These are phyloP conservation scores for Suhomyces xylopsoci DNA, from an alignment of 805 yeast genomes.

Conservation along the genomic window DNA sequence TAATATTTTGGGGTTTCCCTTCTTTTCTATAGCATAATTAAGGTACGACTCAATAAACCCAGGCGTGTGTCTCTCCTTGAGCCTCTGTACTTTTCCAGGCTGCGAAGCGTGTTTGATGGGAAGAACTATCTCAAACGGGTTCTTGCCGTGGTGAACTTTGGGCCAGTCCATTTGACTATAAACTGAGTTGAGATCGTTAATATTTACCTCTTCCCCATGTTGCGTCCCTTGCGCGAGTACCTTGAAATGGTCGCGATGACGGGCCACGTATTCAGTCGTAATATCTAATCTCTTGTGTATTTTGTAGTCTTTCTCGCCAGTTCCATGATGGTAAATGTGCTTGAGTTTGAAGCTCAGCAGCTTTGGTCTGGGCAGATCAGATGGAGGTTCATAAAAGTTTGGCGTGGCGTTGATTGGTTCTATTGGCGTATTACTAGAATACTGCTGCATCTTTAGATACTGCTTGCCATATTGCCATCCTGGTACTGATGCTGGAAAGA, in stretches of 20 bases:
- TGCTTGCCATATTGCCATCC: not conserved
- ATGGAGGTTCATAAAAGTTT: not conserved
- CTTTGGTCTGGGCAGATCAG: not conserved
- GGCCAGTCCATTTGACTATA: slow-evolving; percentile 36
- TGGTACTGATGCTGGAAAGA: not conserved
- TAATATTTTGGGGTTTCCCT: slow-evolving; percentile 34
- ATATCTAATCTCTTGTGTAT: slow-evolving; percentile 51
- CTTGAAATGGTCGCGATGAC: slow-evolving; percentile 7
- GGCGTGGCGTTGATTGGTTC: not conserved
- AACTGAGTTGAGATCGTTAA: slow-evolving; percentile 8
- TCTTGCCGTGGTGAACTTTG: slow-evolving; percentile 20
- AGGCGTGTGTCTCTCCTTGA: slow-evolving; percentile 46
- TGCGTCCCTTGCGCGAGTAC: not conserved
- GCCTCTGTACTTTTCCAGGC: slow-evolving; percentile 21
- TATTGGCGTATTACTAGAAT: not conserved
- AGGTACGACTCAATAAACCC: slow-evolving; percentile 65
- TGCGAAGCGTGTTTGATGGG: slow-evolving; percentile 21
- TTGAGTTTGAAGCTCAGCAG: slow-evolving; percentile 31
- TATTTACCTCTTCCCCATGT: slow-evolving; percentile 3
- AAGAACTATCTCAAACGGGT: slow-evolving; percentile 40
- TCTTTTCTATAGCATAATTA: slow-evolving; percentile 48
- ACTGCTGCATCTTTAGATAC: not conserved
- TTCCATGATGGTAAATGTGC: slow-evolving; percentile 63
- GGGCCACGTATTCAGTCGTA: slow-evolving; percentile 37
- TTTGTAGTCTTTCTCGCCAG: slow-evolving; percentile 38